These are phyloP conservation scores for Chenopodium album DNA, from an alignment of 148 eudicot species.

Conservation along the genomic window DNA sequence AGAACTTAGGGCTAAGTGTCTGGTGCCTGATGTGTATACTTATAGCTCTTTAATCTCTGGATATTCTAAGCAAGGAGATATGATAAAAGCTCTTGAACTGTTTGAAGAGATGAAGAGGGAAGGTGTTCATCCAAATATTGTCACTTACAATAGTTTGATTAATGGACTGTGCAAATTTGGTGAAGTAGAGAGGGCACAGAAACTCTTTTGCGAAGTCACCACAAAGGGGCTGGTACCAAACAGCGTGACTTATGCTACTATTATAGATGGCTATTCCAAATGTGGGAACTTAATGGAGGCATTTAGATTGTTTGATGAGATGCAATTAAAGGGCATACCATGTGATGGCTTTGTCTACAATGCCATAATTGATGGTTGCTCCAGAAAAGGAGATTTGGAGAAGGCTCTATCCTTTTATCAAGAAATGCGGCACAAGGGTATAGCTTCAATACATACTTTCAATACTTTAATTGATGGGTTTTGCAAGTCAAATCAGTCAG, in stretches of 20 bases:
- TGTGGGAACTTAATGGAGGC: slow-evolving; percentile 52
- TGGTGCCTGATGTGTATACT: slow-evolving; percentile 69
- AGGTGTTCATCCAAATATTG: slow-evolving; percentile 67
- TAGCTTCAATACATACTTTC: slow-evolving; percentile 59
- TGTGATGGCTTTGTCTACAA: slow-evolving; percentile 67
- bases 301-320: slow-evolving; percentile 58
- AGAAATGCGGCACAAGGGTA: slow-evolving; percentile 51
- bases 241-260: slow-evolving; percentile 66
- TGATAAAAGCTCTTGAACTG: slow-evolving; percentile 53
- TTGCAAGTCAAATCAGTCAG: slow-evolving; percentile 55
- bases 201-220: slow-evolving; percentile 47
- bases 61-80: slow-evolving; percentile 59
- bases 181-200: slow-evolving; percentile 52
- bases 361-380: slow-evolving; percentile 67
- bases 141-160: slow-evolving; percentile 75
- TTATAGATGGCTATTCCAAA: slow-evolving; percentile 82
- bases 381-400: slow-evolving; percentile 52
- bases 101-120: slow-evolving; percentile 53
- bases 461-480: slow-evolving; percentile 70
- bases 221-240: slow-evolving; percentile 49
- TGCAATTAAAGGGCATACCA: slow-evolving; percentile 51
- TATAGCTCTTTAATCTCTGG: slow-evolving; percentile 79
- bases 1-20: slow-evolving; percentile 48
- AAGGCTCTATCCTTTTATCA: slow-evolving; percentile 62
- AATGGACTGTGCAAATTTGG: slow-evolving; percentile 73